Evolutionary conservation across 805 yeast genomes (phyloP), one percentile per base, ranked within the genome.

Genomic region (Yarrowia sp.): DNA sequence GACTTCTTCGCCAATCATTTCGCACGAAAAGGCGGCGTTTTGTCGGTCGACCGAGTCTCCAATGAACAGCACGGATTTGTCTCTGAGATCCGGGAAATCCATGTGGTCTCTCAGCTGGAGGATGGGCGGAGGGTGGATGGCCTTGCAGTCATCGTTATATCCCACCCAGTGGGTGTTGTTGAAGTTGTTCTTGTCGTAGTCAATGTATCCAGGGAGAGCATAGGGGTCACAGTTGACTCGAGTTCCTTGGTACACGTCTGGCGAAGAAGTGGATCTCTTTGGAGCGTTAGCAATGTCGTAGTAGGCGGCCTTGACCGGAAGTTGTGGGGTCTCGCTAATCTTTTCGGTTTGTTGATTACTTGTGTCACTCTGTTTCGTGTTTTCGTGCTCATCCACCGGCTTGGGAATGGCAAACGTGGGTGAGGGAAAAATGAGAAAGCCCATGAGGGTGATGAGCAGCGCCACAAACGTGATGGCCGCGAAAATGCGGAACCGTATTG

Each of bases 11-110:
- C 60, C 64, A n/a, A 67, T 42, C 52, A 49, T 50, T 30, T 44
- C 49, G 20, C 69, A 67, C 24, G 67, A 24, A 10, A 63, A 46
- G 17, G 67, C 69, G n/a, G 60, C 64, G 15, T 43, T 56, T 15
- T 53, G 43, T 38, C 69, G 14, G 20, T 67, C 69, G 1, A 67
- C 69, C n/a, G 69, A 67, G 42, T 67, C 69, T 10, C 69, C 69
- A 14, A 67, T 34, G 20, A 67, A 39, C 24, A 67, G 43, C 33
- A 67, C 68, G 2, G 68, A 47, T 36, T 67, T 67, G 36, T 67
- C 58, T 33, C 53, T 33, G 19, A 67, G 50, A 9, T 53, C 56
- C 9, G 44, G 43, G 17, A 65, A 19, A 9, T 67, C 68, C 44
- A 30, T n/a, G 20, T 50, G 50, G 38, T 53, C 50, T 39, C 52